Evolutionary conservation across 176 grass and related monocot species (phyloP).

Genomic region (Phragmites australis): DNA sequence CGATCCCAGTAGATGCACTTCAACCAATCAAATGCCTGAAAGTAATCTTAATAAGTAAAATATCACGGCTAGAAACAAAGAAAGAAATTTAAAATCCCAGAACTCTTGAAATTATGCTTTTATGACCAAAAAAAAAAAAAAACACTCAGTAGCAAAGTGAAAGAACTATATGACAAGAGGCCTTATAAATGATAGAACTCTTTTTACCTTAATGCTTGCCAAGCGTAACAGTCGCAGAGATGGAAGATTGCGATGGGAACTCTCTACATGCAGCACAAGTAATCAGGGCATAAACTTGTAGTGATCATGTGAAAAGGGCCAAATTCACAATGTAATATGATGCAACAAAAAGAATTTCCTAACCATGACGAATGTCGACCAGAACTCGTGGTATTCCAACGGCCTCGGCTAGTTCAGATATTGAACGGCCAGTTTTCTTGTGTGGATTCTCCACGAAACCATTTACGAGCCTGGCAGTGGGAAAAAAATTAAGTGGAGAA

Average conservation of each 20-base stretch:
- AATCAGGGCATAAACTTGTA: not conserved
- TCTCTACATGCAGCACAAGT: conserved; percentile 56
- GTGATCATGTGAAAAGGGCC: not conserved
- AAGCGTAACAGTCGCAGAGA: conserved; percentile 66
- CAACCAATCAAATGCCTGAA: conserved; percentile 93
- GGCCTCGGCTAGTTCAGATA: conserved; percentile 73
- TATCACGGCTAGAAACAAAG: not conserved
- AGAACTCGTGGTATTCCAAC: conserved; percentile 85
- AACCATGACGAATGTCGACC: conserved; percentile 96
- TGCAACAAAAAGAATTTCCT: conserved; percentile 23
- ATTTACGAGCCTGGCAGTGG: conserved; percentile 80
- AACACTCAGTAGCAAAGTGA: not conserved
- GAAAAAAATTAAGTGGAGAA: not conserved
- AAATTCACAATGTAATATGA: not conserved
- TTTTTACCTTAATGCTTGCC: conserved; percentile 73
- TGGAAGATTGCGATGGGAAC: conserved; percentile 81
- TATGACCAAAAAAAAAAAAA: conserved; percentile 5
- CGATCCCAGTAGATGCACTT: conserved; percentile 87
- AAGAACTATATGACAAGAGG: conserved; percentile 2
- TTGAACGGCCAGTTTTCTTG: conserved; percentile 75
- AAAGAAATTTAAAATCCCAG: not conserved
- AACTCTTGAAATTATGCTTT: not conserved
- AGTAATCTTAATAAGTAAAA: conserved; percentile 38
- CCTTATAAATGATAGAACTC: conserved; percentile 1
- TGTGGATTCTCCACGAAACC: conserved; percentile 63